Evolutionary conservation across 495 filamentous ascomycete genomes (phyloP), one percentile per base, ranked within the genome.

Genomic region (Xylaria castorea): DNA sequence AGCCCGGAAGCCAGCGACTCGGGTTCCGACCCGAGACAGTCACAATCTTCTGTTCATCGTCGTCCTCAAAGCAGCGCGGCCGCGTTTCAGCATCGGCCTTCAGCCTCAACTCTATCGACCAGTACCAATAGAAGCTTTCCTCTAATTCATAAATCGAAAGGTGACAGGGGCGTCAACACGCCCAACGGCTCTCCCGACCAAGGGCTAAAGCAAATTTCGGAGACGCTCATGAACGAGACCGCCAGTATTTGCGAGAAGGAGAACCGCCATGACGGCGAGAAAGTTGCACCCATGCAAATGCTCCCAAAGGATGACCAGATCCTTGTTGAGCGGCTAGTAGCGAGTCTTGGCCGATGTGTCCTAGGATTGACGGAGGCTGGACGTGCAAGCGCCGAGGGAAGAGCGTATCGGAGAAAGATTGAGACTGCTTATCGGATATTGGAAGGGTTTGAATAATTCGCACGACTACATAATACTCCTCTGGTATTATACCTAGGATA

Each of bases 301-400:
- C 74, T 93, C 48, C 87, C 88, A 60, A 86, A 89, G 50, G 90
- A 92, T 58, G 92, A 95, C 74, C 90, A 91, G 73, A 88, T 91
- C 69, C 87, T 95, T 18, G 87, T 95, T n/a, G 92, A 94, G 76
- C 83, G 88, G 62, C 82, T 97, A 6, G 90, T 95, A 12, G 86
- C 88, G n/a, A 92, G 90, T 69, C 83, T 97, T 22, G 89, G 91
- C 8, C 87, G 89, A 76, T 88, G 92, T 88, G 78, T 95, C 81
- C 79, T 88, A 61, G 89, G 89, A 32, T 79, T 97, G 67, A 89
- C 93, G 68, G 89, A 90, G 70, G 87, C 83, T 12, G 85, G 85
- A 5, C 85, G 87, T 16, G 89, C 89, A 12, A 83, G 85, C 40
- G 87, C 89, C 63, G 89, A 92, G 66, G 89, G 87, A 40, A 83